These are phyloP conservation scores for Stephanodiscus minutulus DNA, from an alignment of 108 stramenopile species.

Conservation along the genomic window DNA sequence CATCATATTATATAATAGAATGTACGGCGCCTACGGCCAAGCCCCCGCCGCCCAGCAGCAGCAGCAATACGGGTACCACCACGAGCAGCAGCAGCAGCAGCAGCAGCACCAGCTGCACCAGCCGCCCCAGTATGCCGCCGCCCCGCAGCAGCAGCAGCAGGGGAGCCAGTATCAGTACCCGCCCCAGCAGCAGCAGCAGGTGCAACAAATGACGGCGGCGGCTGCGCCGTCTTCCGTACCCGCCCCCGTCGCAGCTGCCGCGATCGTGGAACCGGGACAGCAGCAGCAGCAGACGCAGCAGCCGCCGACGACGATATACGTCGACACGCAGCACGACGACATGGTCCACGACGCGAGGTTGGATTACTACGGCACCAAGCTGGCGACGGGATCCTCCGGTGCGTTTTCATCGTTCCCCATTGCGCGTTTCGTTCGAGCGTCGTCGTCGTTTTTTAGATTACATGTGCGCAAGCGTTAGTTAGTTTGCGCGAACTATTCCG, in stretches of 20 bases:
- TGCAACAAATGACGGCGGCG: too few species aligned
- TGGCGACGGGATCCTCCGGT: conserved; percentile 93
- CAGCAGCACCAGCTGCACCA: conserved; percentile 20
- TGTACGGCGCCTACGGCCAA: conserved; percentile 30
- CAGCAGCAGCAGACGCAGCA: conserved; percentile 4
- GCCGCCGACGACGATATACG: conserved; percentile 42
- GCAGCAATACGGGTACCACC: conserved; percentile 17
- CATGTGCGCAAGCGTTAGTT: too few species aligned
- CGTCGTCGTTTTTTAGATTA: too few species aligned
- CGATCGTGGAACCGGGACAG: background rate
- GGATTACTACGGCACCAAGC: conserved; percentile 94
- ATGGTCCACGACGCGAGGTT: conserved; percentile 94
- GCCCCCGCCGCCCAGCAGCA: conserved; percentile 13
- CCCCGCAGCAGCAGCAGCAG: conserved; percentile 14
- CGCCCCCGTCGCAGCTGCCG: conserved; percentile 5
- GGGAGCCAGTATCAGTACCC: too few species aligned
- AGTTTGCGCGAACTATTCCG: too few species aligned
- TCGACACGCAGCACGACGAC: conserved; percentile 96
- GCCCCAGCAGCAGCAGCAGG: background rate
- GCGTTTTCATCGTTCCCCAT: too few species aligned
- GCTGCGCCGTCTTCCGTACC: too few species aligned
- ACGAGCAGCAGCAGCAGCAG: conserved; percentile 18
- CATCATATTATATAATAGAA: too few species aligned
- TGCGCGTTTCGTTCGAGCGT: too few species aligned
- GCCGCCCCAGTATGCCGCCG: conserved; percentile 12